A percentile compares a stretch with the other conserved stretches of the same genome.
These are phyloP conservation scores for Ceratocystiopsis sp. DNA, from an alignment of 2,329 filamentous ascomycete genomes.

Conservation along the genomic window DNA sequence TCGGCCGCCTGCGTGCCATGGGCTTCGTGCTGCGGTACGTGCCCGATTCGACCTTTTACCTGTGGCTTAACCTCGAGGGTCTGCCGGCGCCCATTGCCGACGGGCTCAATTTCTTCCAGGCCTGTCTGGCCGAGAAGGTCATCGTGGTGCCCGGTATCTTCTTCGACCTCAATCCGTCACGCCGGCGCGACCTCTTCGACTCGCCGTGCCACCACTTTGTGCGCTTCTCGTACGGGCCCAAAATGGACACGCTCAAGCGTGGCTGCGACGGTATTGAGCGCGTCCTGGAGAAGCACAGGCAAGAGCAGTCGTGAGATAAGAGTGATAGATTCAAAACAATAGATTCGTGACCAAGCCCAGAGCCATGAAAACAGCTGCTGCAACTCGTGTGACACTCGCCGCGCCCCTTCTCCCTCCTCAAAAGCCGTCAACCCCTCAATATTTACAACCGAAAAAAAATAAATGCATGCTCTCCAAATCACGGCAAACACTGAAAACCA, in stretches of 20 bases:
- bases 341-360: too few relatives aligned
- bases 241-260: slow-evolving; percentile 59
- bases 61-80: slow-evolving; percentile 52
- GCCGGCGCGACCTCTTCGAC: slow-evolving; percentile 82
- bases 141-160: slow-evolving; percentile 97
- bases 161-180: slow-evolving; percentile 87
- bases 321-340: too few relatives aligned
- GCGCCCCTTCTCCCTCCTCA: too few relatives aligned
- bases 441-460: too few relatives aligned
- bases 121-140: slow-evolving; percentile 81
- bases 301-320: too few relatives aligned
- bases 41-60: slow-evolving; percentile 87
- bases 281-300: slow-evolving; percentile 48
- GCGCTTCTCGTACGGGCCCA: slow-evolving; percentile 68
- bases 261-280: slow-evolving; percentile 75
- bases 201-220: slow-evolving; percentile 89
- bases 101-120: slow-evolving; percentile 92
- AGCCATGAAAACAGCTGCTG: too few relatives aligned
- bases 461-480: too few relatives aligned
- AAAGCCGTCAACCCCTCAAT: too few relatives aligned
- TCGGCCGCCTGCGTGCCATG: slow-evolving; percentile 63
- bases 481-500: too few relatives aligned
- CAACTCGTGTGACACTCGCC: too few relatives aligned
- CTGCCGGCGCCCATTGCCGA: slow-evolving; percentile 74
- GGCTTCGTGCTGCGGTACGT: slow-evolving; percentile 74